Percentiles rank a stretch among this genome's conserved stretches.
Evolutionary conservation across 768 basidiomycete species (phyloP).

Genomic region (Punctularia strigosozonata): DNA sequence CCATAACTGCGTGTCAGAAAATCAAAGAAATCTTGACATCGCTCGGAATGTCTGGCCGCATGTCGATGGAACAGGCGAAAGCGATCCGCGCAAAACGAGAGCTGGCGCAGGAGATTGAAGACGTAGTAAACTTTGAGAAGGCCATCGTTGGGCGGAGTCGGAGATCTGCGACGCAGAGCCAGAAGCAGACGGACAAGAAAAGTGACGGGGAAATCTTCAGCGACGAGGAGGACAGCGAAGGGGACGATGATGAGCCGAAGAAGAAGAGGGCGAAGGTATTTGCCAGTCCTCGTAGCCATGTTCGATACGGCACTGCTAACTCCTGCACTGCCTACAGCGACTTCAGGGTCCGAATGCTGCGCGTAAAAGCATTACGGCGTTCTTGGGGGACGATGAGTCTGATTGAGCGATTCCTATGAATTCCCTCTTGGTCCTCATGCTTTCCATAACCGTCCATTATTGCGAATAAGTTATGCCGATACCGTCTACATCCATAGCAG

Average conservation of each 20-base stretch:
- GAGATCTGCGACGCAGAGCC: constrained; percentile 12
- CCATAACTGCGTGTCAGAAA: too few species aligned
- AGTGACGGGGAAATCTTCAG: constrained; percentile 9
- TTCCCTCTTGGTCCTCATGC: too few species aligned
- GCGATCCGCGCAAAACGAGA: constrained; percentile 64
- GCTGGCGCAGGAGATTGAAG: constrained; percentile 69
- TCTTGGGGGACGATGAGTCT: constrained; percentile 63
- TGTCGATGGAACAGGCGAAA: constrained; percentile 74
- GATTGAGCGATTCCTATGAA: too few species aligned
- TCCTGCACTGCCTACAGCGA: too few species aligned
- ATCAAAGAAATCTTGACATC: constrained; percentile 54
- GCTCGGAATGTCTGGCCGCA: constrained; percentile 70
- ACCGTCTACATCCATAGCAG: too few species aligned
- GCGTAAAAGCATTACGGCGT: constrained; percentile 55
- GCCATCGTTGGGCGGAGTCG: constrained; percentile 25
- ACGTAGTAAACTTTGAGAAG: constrained; percentile 61
- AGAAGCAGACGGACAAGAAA: constrained; percentile 7
- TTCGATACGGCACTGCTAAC: neutral
- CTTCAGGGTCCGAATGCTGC: too few species aligned
- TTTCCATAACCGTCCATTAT: too few species aligned
- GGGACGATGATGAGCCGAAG: constrained; percentile 22
- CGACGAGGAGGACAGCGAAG: constrained; percentile 19
- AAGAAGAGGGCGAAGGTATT: constrained; percentile 30
- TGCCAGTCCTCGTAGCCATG: neutral
- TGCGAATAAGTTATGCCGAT: too few species aligned